phyloP scores from a whole-genome alignment of 2,329 filamentous ascomycete genomes.

The Aspergillus intermedius region DNA sequence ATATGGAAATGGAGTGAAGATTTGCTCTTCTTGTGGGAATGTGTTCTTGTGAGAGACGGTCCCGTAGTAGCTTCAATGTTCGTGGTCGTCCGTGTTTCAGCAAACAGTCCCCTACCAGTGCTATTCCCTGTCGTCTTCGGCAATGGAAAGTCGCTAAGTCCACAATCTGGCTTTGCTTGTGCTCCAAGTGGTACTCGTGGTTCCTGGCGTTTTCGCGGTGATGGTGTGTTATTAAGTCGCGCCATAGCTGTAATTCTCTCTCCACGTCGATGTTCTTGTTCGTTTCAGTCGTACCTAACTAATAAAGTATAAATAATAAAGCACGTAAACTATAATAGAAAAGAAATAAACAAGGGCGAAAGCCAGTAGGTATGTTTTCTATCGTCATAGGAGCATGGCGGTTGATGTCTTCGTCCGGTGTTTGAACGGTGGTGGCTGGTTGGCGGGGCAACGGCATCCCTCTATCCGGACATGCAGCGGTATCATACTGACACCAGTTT shows the following conservation, averaged over 20 bases:
- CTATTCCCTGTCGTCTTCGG: slow-evolving; percentile 5
- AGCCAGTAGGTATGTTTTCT: background rate
- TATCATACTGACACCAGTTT: no score
- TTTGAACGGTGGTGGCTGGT: background rate
- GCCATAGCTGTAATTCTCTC: background rate
- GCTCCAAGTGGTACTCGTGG: background rate
- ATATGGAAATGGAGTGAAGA: slow-evolving; percentile 22
- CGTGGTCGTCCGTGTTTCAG: slow-evolving; percentile 5
- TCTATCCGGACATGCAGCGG: no score
- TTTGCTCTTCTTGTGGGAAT: slow-evolving; percentile 13
- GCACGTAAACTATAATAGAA: background rate
- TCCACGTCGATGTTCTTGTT: no score
- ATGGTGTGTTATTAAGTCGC: slow-evolving; percentile 1
- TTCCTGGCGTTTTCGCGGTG: background rate
- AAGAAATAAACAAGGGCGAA: background rate
- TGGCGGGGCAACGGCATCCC: background rate
- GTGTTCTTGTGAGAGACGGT: slow-evolving; percentile 5
- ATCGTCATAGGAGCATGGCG: background rate
- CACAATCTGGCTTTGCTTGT: background rate
- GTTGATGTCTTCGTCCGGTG: background rate
- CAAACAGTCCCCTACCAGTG: background rate
- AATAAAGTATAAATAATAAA: no score
- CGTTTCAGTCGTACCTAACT: no score
- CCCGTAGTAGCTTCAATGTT: slow-evolving; percentile 6
- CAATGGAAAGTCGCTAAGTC: background rate